Conservation (phyloP, 129 eudicot genomes). For the Helianthus annuus region DNA sequence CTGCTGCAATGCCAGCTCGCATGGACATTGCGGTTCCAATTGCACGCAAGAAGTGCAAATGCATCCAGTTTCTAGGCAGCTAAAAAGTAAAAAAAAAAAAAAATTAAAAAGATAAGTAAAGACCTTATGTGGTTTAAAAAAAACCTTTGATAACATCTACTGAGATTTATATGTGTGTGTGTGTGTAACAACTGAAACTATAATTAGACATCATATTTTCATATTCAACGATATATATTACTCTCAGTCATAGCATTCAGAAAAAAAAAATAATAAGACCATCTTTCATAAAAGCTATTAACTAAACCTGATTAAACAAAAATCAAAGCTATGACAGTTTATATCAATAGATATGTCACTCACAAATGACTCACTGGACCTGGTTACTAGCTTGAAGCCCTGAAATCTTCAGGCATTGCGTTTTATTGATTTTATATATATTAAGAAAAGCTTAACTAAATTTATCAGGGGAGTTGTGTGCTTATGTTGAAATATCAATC, state of each 20-base stretch:
- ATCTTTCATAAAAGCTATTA: constrained; percentile 6
- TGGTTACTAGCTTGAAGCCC: constrained; percentile 9
- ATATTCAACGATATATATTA: neutral
- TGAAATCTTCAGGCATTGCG: neutral
- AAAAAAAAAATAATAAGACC: neutral
- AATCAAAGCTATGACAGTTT: neutral
- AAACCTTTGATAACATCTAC: neutral
- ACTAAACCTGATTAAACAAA: constrained; percentile 6
- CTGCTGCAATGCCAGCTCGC: constrained; percentile 98
- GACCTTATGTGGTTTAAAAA: neutral
- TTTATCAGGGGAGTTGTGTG: constrained; percentile 5
- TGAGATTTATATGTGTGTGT: no score
- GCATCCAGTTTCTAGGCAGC: constrained; percentile 99
- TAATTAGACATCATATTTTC: neutral
- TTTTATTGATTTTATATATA: neutral
- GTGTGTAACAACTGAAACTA: neutral
- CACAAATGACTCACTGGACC: neutral
- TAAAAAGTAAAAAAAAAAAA: constrained; percentile 26
- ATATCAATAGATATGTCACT: neutral
- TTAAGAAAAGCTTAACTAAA: neutral
- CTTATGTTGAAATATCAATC: neutral
- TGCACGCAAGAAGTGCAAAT: constrained; percentile 94
- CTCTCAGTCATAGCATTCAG: neutral
- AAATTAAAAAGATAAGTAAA: neutral
- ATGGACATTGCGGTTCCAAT: constrained; percentile 97